A percentile compares a stretch with the other conserved stretches of the same genome.
Conservation (phyloP, 2,329 filamentous ascomycete genomes). For the Colletotrichum australisinense region DNA sequence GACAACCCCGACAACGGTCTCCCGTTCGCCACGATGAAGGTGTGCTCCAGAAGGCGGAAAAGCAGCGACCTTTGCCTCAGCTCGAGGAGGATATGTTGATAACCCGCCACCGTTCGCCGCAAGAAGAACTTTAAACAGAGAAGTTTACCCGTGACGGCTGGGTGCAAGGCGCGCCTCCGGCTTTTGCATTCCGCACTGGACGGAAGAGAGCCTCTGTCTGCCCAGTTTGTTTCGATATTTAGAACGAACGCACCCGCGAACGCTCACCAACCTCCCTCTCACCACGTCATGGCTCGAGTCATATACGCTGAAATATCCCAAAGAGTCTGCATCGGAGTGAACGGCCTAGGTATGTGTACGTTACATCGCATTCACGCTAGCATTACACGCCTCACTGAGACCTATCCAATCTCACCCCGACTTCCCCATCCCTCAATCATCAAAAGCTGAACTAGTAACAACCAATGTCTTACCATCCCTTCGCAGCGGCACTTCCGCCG, state of each 20-base stretch:
- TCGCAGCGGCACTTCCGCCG: background rate
- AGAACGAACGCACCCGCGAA: background rate
- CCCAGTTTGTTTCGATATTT: background rate
- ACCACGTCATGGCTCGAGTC: background rate
- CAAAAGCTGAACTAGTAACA: background rate
- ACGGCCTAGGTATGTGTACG: background rate
- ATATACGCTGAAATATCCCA: background rate
- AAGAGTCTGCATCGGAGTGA: background rate
- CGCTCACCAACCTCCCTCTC: background rate
- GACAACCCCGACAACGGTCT: background rate
- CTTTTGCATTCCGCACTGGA: background rate
- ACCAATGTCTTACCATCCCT: background rate
- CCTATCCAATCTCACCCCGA: background rate
- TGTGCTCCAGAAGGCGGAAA: background rate
- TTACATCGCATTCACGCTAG: background rate
- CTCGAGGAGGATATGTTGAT: background rate
- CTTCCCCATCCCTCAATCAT: background rate
- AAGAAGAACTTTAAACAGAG: background rate
- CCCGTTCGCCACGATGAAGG: background rate
- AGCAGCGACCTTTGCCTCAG: background rate
- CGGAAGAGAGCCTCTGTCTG: background rate
- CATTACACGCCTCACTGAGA: background rate
- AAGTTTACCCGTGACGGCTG: background rate
- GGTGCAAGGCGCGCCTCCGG: background rate
- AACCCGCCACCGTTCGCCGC: slow-evolving; percentile 15